A percentile compares a stretch with the other conserved stretches of the same genome.
phyloP scores from a whole-genome alignment of 2,329 filamentous ascomycete genomes.

The Fusarium sp. region DNA sequence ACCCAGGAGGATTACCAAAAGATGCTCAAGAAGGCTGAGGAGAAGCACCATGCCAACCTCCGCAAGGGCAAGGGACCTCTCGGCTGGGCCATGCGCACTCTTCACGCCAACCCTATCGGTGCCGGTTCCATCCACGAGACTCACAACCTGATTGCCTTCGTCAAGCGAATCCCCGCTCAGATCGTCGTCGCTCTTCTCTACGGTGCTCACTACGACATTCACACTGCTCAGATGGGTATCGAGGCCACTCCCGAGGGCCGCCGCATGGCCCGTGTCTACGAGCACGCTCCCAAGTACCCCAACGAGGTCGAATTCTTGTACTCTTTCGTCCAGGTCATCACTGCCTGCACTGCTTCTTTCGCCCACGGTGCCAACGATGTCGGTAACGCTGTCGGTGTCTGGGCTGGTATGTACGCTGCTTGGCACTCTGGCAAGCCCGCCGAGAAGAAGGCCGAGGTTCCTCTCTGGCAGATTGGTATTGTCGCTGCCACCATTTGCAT shows the following conservation, averaged over 20 bases:
- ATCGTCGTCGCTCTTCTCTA: constrained; percentile 72
- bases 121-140: constrained; percentile 78
- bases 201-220: constrained; percentile 84
- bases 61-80: constrained; percentile 71
- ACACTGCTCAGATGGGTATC: constrained; percentile 77
- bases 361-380: constrained; percentile 83
- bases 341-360: constrained; percentile 77
- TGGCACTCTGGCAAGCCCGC: constrained; percentile 71
- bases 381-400: constrained; percentile 74
- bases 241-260: constrained; percentile 76
- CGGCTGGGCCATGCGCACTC: constrained; percentile 84
- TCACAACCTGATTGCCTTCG: constrained; percentile 71
- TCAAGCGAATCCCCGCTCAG: constrained; percentile 75
- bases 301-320: constrained; percentile 78
- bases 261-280: constrained; percentile 70
- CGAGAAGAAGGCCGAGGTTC: constrained; percentile 70
- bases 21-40: constrained; percentile 65
- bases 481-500: constrained; percentile 69
- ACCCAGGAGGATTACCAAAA: constrained; percentile 69
- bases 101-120: constrained; percentile 78
- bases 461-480: constrained; percentile 80
- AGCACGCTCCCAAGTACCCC: constrained; percentile 70
- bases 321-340: constrained; percentile 72
- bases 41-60: constrained; percentile 70
- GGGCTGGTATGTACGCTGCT: constrained; percentile 75